Evolutionary conservation across 108 stramenopile species (phyloP), one percentile per base, ranked within the genome.

Genomic region (Fragilaria crotonensis): DNA sequence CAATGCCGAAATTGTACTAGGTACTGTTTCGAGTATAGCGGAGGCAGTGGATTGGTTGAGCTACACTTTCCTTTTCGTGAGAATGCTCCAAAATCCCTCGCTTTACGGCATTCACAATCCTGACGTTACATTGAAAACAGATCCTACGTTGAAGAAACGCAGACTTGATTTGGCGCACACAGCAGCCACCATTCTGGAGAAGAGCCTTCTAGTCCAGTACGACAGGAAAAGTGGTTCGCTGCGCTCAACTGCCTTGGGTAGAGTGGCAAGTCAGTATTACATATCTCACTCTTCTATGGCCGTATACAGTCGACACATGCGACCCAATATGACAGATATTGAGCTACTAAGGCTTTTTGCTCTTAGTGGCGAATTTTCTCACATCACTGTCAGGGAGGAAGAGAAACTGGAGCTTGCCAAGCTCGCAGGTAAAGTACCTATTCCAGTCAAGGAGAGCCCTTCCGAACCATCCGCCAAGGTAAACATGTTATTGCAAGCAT

Each of bases 11-110:
- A 60, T 99, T 54, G 97, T 93, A 20, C 74, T 96, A 26, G 99
- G 99, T 20, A 83, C 91, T 25, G 81, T 99, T 44, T 90, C 87
- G 63, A 90, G 73, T 23, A 60, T 99, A 5, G 63, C 70, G 1
- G 97, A 99, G 57, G 99, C 97, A 26, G 96, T 87, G 2, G 90
- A 94, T 51, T 98, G 97, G 99, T 66, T 99, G 48, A 91, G 95
- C 48, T 99, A 99, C 81, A 93, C 99, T 20, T 99, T 98, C 62
- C 76, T 99, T 18, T 99, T 95, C 66, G 87, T 98, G 41, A 77
- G 99, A 55, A 98, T 98, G 99, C 77, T 98, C 7, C 90, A 84
- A 49, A 95, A 94, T 62, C 99, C 99, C 4, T 59, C 58, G 11
- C 70, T 96, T 17, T 99, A 99, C 69, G 91, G 92, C 26, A 89